Evolutionary conservation across 2,329 filamentous ascomycete species (phyloP).

Genomic region (Diplodia intermedia): DNA sequence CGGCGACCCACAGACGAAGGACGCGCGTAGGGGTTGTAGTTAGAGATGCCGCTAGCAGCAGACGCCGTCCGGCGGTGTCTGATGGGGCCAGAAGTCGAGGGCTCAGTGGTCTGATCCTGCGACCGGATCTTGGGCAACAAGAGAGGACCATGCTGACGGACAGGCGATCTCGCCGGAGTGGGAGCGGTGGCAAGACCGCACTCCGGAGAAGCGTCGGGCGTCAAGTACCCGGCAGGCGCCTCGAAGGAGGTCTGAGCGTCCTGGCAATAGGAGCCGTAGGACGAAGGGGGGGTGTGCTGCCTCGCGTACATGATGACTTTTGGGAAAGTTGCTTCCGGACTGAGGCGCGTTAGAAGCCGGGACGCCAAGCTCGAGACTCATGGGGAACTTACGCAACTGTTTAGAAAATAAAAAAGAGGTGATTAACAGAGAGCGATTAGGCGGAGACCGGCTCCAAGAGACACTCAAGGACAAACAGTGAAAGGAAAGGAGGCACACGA

Average conservation of each 20-base stretch:
- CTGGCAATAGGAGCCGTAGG: slow-evolving; percentile 27
- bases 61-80: slow-evolving; percentile 62
- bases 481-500: slow-evolving; percentile 36
- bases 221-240: slow-evolving; percentile 63
- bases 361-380: neutral
- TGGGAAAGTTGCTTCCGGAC: slow-evolving; percentile 48
- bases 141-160: slow-evolving; percentile 78
- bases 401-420: slow-evolving; percentile 36
- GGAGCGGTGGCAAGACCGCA: slow-evolving; percentile 72
- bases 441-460: slow-evolving; percentile 55
- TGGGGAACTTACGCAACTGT: slow-evolving; percentile 43
- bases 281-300: slow-evolving; percentile 54
- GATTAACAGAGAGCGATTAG: slow-evolving; percentile 50
- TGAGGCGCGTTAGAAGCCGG: slow-evolving; percentile 36
- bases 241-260: slow-evolving; percentile 58
- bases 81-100: slow-evolving; percentile 59
- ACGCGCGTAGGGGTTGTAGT: slow-evolving; percentile 59
- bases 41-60: slow-evolving; percentile 58
- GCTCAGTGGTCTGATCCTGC: slow-evolving; percentile 79
- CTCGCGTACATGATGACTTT: slow-evolving; percentile 51
- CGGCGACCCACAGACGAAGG: slow-evolving; percentile 54
- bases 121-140: slow-evolving; percentile 84
- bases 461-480: slow-evolving; percentile 42
- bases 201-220: slow-evolving; percentile 72
- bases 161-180: slow-evolving; percentile 72